phyloP scores from a whole-genome alignment of 371 early-diverging fungal species.

The Mucor velutinosus region DNA sequence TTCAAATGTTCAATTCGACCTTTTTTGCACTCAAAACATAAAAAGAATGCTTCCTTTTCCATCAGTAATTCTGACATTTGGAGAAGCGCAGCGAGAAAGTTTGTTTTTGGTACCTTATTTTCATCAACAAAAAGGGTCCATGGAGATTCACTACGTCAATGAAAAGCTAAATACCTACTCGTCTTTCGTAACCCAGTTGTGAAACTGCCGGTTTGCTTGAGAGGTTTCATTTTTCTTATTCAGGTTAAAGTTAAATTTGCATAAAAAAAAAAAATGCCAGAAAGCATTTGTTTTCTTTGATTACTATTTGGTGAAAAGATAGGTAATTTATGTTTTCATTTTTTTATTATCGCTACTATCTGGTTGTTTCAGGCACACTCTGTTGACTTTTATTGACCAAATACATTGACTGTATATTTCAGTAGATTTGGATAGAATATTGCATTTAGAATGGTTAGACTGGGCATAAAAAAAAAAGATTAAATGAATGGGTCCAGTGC shows the following conservation, averaged over 20 bases:
- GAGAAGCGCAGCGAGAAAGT: neutral
- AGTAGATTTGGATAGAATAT: neutral
- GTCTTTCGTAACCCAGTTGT: neutral
- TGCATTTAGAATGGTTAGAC: neutral
- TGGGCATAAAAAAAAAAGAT: neutral
- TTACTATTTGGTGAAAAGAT: neutral
- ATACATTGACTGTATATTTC: neutral
- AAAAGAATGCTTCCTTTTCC: neutral
- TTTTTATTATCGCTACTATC: neutral
- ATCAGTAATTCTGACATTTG: neutral
- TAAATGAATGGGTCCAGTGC: neutral
- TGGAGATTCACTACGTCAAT: neutral
- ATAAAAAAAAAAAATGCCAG: neutral
- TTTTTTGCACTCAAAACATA: neutral
- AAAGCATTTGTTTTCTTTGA: neutral
- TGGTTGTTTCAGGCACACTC: neutral
- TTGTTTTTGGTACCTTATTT: constrained; percentile 1
- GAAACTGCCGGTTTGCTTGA: neutral
- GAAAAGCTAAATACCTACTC: neutral
- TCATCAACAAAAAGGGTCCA: neutral
- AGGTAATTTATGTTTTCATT: neutral
- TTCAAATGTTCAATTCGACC: neutral
- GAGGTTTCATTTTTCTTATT: constrained; percentile 1
- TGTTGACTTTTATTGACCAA: neutral
- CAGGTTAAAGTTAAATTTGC: neutral